Evolutionary conservation across 345 rosid genomes (phyloP).

Genomic region (Camelina neglecta): DNA sequence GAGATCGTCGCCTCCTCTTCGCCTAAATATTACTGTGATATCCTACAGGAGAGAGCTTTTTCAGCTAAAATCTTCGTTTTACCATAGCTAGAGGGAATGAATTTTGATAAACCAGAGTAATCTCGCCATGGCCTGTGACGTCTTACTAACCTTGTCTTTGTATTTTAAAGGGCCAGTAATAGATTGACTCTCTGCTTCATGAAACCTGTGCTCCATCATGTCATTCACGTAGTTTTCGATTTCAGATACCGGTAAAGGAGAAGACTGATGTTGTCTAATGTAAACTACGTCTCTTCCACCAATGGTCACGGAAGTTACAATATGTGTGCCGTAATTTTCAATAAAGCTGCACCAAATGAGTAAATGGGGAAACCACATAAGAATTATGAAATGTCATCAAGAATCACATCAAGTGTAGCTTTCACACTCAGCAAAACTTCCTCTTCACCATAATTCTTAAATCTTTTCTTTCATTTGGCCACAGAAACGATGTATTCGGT

Average conservation of each 20-base stretch:
- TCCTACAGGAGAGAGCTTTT: conserved; percentile 74
- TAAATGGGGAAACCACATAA: conserved; percentile 36
- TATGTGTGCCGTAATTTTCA: conserved; percentile 84
- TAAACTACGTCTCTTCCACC: conserved; percentile 98
- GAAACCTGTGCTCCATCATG: conserved; percentile 71
- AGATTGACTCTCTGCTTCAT: conserved; percentile 63
- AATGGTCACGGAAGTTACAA: conserved; percentile 86
- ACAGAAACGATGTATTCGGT: background rate
- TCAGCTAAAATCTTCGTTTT: conserved; percentile 29
- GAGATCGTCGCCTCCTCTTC: conserved; percentile 99
- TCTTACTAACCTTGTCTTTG: conserved; percentile 86
- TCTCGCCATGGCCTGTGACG: conserved; percentile 17
- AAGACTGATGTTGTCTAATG: conserved; percentile 89
- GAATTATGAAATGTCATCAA: conserved; percentile 24
- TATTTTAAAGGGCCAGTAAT: conserved; percentile 73
- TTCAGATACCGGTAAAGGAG: conserved; percentile 66
- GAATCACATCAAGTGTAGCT: conserved; percentile 20
- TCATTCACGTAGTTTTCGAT: conserved; percentile 83
- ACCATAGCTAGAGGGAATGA: background rate
- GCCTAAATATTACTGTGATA: conserved; percentile 93
- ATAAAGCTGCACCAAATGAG: conserved; percentile 64
- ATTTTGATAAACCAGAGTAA: background rate
- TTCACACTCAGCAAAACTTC: conserved; percentile 1
- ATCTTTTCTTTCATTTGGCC: background rate
- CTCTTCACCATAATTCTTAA: background rate